Conservation (phyloP, 768 basidiomycete genomes). For the Tulasnella sp. region DNA sequence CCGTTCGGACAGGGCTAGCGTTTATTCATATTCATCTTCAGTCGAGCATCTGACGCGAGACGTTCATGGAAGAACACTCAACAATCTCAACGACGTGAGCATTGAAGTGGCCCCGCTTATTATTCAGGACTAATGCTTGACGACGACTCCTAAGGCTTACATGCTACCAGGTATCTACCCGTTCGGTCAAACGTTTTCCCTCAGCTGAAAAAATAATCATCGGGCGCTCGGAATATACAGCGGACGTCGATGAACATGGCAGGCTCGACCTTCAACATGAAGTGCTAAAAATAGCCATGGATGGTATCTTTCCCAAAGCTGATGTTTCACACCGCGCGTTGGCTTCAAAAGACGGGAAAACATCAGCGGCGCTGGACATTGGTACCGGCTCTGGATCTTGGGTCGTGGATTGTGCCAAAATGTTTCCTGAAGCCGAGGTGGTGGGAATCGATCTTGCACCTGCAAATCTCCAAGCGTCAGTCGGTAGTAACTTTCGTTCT, state of each 20-base stretch:
- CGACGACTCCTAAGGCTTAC: background rate
- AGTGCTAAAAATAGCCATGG: background rate
- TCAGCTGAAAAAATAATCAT: background rate
- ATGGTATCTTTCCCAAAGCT: conserved; percentile 9
- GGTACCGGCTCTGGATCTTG: conserved; percentile 21
- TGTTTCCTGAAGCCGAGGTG: conserved; percentile 13
- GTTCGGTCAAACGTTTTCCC: background rate
- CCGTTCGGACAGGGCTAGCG: background rate
- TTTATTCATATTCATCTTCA: conserved; percentile 28
- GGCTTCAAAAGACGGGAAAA: background rate
- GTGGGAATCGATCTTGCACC: conserved; percentile 20
- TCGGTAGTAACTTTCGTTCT: background rate
- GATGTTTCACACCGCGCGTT: background rate
- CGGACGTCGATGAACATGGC: conserved; percentile 13
- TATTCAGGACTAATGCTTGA: background rate
- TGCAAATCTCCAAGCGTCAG: background rate
- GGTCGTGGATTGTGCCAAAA: conserved; percentile 15
- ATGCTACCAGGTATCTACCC: background rate
- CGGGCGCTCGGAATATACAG: background rate
- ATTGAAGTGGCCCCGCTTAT: background rate
- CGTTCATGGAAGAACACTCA: conserved; percentile 19
- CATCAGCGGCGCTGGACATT: conserved; percentile 16
- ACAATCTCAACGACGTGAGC: conserved; percentile 24
- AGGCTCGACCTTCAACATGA: conserved; percentile 20
- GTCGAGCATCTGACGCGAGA: conserved; percentile 20